Base-by-base conservation (phyloP, 2,329 filamentous ascomycete species). In the Penicillium capsulatum region DNA sequence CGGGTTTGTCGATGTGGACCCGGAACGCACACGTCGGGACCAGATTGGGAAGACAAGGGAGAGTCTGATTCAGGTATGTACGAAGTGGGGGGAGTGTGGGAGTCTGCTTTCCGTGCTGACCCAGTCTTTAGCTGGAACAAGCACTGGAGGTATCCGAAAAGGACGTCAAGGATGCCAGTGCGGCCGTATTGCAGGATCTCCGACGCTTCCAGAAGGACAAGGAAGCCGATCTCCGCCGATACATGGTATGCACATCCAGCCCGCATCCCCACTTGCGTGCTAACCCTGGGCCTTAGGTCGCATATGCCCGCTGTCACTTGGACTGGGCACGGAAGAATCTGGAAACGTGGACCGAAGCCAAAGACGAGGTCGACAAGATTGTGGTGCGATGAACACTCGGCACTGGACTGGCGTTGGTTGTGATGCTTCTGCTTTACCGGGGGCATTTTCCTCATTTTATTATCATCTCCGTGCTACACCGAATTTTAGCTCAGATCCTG, bases 31-130 rank as follows among this genome's bases (percentile, higher is more conserved):
- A 30, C 77, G 92, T 37, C 79, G 92, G 38, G 92, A 98, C 63
- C 84, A 88, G 48, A 96, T 98, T 53, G 90, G 91, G 27, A 97
- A 96, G 74, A 98, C 92, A 1, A 82, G 84, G 50, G 92, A 98
- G 67, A 86, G 82, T 42, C 81, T 98, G 47, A 77, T 71, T 10
- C 74, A 80, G 63, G 74, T 76, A 61, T 42, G 48, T 51, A 27
- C n/a, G 6, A 14, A 28, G 26, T 28, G 26, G 13, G 13, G 26
- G n/a, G n/a, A n/a, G n/a, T n/a, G n/a, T n/a, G n/a, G n/a, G n/a
- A n/a, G n/a, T n/a, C n/a, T n/a, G n/a, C n/a, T n/a, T n/a, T n/a
- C n/a, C 26, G 6, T 28, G 40, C 38, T 36, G 7, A 33, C 14
- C n/a, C 2, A 14, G 34, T 33, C 15, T 11, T 68, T 78, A 96